Evolutionary conservation across 305 asterid species (phyloP).

Genomic region (Fraxinus nigra): DNA sequence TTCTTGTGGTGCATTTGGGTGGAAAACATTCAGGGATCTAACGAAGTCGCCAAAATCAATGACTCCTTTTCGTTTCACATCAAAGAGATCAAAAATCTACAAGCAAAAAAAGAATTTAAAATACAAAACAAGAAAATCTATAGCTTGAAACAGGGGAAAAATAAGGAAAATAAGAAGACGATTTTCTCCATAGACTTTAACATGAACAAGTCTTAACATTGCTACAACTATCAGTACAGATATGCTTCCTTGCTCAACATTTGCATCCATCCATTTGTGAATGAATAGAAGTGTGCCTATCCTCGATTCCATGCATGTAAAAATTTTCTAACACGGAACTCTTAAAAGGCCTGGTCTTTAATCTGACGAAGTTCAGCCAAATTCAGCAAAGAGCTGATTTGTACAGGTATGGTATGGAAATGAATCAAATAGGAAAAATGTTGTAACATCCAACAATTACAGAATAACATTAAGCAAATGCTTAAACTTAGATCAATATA

Average conservation of each 20-base stretch:
- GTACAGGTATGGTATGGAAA: background rate
- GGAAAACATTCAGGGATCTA: conserved; percentile 64
- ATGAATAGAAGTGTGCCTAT: background rate
- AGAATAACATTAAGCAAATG: background rate
- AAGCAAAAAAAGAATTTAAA: conserved; percentile 14
- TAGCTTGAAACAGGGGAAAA: background rate
- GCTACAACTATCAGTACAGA: background rate
- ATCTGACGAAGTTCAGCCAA: background rate
- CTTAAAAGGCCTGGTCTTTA: background rate
- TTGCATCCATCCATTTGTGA: background rate
- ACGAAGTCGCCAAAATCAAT: conserved; percentile 72
- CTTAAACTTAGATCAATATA: background rate
- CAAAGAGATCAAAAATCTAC: conserved; percentile 73
- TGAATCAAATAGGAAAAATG: background rate
- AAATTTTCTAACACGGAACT: background rate
- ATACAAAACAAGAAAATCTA: conserved; percentile 7
- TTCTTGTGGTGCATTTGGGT: conserved; percentile 63
- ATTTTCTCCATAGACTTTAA: background rate
- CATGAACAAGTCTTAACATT: background rate
- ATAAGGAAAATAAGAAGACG: background rate
- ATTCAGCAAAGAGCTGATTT: background rate
- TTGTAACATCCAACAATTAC: background rate
- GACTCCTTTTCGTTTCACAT: conserved; percentile 62
- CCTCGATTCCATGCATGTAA: background rate
- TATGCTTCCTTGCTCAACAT: background rate